Evolutionary conservation across 208 protist genomes (phyloP), one percentile per base, ranked within the genome.

Genomic region (Trypanosomatidae sp.): DNA sequence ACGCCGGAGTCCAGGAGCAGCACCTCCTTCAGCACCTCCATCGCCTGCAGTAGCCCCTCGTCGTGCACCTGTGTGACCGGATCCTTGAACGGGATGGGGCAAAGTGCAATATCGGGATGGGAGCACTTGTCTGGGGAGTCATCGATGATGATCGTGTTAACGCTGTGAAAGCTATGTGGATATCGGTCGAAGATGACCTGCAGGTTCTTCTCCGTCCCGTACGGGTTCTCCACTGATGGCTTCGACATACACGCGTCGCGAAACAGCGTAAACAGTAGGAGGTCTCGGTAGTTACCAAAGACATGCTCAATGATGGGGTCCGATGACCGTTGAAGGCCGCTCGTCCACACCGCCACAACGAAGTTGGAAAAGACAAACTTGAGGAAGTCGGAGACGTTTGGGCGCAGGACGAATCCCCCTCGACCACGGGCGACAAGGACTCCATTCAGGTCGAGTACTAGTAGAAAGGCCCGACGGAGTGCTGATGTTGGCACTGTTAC

Each of bases 91-190:
- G 90, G 91, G 9, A 90, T 78, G 2, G 93, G 93, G 71, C 93
- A 97, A 33, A 97, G 83, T 7, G 93, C 93, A 62, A 95, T 94
- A 53, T 95, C 91, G 15, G 91, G 93, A 73, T 97, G 93, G 12
- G 93, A 97, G 67, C 93, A 97, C 80, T 97, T 97, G 72, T 87
- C 87, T 10, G 90, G 88, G 9, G 91, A 95, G 69, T 97, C 93
- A 66, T 97, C 93, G 49, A 97, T 89, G 80, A 97, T 95, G 77
- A 97, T 95, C 5, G 93, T 97, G 80, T 97, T 97, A 22, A 92
- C 89, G 66, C 79, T 87, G 77, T 97, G 83, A 66, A 97, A 97
- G 71, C 90, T 95, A 53, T 91, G 81, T 5, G 89, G 89, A 72
- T 92, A 97, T 49, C 67, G 52, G 75, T 92, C 87, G 65, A 95